Evolutionary conservation across 2,329 filamentous ascomycete genomes (phyloP).

Genomic region (Beauveria sp.): DNA sequence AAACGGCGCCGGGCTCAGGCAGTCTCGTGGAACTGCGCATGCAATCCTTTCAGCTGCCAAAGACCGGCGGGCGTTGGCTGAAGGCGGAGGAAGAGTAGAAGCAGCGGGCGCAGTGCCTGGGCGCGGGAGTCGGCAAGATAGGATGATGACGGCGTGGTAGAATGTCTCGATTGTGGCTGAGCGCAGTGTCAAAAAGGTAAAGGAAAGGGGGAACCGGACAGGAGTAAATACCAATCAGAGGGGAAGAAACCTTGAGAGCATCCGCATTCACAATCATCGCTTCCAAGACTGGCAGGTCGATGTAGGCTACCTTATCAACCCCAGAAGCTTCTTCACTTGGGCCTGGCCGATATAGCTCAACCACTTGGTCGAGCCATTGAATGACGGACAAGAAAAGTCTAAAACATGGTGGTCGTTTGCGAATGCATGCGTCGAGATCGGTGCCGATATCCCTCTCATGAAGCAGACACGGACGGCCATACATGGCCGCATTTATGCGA

Average conservation of each 20-base stretch:
- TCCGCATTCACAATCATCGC: slow-evolving; percentile 48
- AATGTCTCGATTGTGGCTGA: slow-evolving; percentile 53
- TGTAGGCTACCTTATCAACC: slow-evolving; percentile 36
- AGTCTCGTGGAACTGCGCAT: slow-evolving; percentile 44
- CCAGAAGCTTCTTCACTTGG: slow-evolving; percentile 32
- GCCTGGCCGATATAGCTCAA: slow-evolving; percentile 51
- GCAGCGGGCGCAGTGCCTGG: slow-evolving; percentile 31
- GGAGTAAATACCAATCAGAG: slow-evolving; percentile 37
- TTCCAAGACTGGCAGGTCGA: slow-evolving; percentile 50
- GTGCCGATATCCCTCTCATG: slow-evolving; percentile 53
- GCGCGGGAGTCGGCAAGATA: slow-evolving; percentile 49
- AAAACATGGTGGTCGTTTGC: slow-evolving; percentile 45
- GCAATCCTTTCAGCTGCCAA: slow-evolving; percentile 51
- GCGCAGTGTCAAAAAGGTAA: not conserved
- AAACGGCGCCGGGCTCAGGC: slow-evolving; percentile 47
- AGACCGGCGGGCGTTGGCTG: slow-evolving; percentile 48
- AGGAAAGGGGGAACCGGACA: not conserved
- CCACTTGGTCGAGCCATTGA: slow-evolving; percentile 48
- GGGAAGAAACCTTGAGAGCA: slow-evolving; percentile 40
- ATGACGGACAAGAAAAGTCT: slow-evolving; percentile 48
- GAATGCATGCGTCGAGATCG: slow-evolving; percentile 42
- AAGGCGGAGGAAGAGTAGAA: slow-evolving; percentile 36
- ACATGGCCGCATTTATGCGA: slow-evolving; percentile 50
- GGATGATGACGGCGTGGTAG: slow-evolving; percentile 56
- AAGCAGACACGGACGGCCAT: slow-evolving; percentile 51